Base-by-base conservation (phyloP, 2,329 filamentous ascomycete species). In the Cladosporium oxysporum region DNA sequence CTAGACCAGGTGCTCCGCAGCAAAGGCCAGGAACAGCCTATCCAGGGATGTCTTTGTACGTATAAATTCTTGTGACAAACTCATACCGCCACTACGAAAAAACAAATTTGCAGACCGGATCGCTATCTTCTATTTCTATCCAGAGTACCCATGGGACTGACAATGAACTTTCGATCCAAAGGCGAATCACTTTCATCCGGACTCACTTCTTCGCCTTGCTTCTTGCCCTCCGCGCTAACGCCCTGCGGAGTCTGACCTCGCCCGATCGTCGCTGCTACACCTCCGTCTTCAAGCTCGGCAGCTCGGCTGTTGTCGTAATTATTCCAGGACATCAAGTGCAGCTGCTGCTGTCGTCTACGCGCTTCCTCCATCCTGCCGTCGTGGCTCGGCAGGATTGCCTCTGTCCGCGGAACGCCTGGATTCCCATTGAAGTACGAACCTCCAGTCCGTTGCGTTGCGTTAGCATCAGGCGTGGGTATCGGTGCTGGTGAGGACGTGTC, bases 311-410 rank as follows among this genome's bases (percentile, higher is more conserved):
- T 29, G 53, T 69, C 68, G 49, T 71, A 71, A 8, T 66, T 71
- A 47, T 69, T 72, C 70, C 71, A 72, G 8, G 68, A 73, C 66
- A 73, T 67, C 14, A 72, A 50, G 55, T 72, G 69, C 10, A 63
- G 12, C 14, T 33, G 11, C 50, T 73, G 67, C 58, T 66, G 68
- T 23, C 68, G 61, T 35, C 67, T 58, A 6, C 69, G 65, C 21
- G 69, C 63, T 14, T 69, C 69, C 10, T 63, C 50, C 16, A 63
- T 12, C 26, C 33, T 55, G 11, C 8, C 61, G 23, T 14, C 4
- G 3, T 41, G 49, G 3, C 44, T 21, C 4, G 59, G 55, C 12
- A 29, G 23, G 21, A 59, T 16, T 26, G 57, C 11, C 5, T 28
- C 41, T 33, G 18, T 29, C 11, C n/a, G 35, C 5, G 69, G 62